These are phyloP conservation scores for Pyrus bretschneideri DNA, from an alignment of 306 rosid species.

Conservation along the genomic window DNA sequence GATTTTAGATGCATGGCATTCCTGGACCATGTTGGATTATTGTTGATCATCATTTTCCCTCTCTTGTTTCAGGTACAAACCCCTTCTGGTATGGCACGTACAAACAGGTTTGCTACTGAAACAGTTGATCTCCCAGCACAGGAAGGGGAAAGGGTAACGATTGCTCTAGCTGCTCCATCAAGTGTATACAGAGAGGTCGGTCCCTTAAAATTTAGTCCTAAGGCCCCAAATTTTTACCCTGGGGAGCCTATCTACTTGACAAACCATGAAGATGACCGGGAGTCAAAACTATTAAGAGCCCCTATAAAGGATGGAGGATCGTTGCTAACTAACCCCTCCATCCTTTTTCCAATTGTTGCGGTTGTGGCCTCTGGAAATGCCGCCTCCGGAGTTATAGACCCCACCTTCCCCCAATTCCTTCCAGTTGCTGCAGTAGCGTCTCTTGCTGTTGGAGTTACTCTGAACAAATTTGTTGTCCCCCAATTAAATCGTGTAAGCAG, in stretches of 20 bases:
- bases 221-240: conserved; percentile 64
- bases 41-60: conserved; percentile 1
- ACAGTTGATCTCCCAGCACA: conserved; percentile 92
- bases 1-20: neutral
- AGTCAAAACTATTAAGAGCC: conserved; percentile 77
- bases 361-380: conserved; percentile 79
- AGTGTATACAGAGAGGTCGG: conserved; percentile 68
- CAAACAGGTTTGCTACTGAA: conserved; percentile 91
- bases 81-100: conserved; percentile 89
- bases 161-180: conserved; percentile 87
- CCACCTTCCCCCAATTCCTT: conserved; percentile 71
- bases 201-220: conserved; percentile 77
- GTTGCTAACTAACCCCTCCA: conserved; percentile 56
- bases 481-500: conserved; percentile 62
- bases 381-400: conserved; percentile 80
- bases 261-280: conserved; percentile 88
- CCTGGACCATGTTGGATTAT: neutral
- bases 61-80: conserved; percentile 56
- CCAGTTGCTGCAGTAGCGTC: conserved; percentile 68
- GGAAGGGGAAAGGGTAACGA: conserved; percentile 85
- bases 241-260: conserved; percentile 92
- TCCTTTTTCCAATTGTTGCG: conserved; percentile 67
- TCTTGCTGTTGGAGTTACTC: conserved; percentile 69
- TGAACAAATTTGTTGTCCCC: conserved; percentile 62
- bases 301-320: conserved; percentile 58